Evolutionary conservation across 768 basidiomycete genomes (phyloP), one percentile per base, ranked within the genome.

Genomic region (Tubosaeta sp.): DNA sequence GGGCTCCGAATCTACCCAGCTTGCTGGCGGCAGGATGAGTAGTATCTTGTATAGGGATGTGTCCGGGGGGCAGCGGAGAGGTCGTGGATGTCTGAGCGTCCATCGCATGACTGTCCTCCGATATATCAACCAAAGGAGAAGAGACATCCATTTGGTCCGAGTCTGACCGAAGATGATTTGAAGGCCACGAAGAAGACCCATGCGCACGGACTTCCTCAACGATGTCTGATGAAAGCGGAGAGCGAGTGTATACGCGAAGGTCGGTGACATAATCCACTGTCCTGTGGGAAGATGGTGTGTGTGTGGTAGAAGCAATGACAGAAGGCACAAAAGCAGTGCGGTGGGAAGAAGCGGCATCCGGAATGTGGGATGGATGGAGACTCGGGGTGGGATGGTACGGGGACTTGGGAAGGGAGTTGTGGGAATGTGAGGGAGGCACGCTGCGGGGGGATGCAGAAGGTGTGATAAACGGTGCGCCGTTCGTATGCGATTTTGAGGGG

Each of bases 141-240:
- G 81, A 78, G 13, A 81, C 67, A 49, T 85, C 84, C 84, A 89
- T 88, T 73, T 63, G 61, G 43, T 71, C 70, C 17, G 66, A 62
- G 43, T 67, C 69, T 19, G 56, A 59, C 59, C 69, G 62, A 50
- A 32, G 48, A 46, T 71, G 70, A 43, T 66, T 60, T 16, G 62
- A 60, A 9, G 60, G 55, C 68, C 70, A 71, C 6, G 54, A 13
- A 31, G 57, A 53, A 34, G 63, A 45, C 33, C 51, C 60, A 44
- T 71, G 47, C 7, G 52, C 34, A n/a, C 65, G 68, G 19, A 42
- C 43, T 57, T 70, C 70, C 49, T 70, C 68, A 19, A 60, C 34
- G 10, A 65, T 61, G 29, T 64, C 66, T 10, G 68, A 58, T 10
- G 63, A 53, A 61, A 67, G 57, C 37, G 67, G 69, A 38, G 69